These are phyloP conservation scores for Tolypocladium sp. DNA, from an alignment of 2,329 filamentous ascomycete genomes.

Conservation along the genomic window DNA sequence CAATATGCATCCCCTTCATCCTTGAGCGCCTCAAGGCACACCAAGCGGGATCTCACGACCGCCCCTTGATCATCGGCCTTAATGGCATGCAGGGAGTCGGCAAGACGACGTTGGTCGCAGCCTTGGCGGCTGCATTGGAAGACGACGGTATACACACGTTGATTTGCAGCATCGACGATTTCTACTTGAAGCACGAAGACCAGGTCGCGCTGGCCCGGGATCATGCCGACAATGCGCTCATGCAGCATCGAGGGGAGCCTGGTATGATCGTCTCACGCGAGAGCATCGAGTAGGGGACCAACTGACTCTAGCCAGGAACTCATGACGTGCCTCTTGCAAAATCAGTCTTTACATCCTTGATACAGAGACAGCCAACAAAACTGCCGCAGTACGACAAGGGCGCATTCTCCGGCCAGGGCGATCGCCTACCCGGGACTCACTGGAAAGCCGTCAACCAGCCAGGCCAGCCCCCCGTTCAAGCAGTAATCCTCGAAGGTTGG, in stretches of 20 bases:
- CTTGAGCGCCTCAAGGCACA: slow-evolving; percentile 48
- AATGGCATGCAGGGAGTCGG: slow-evolving; percentile 89
- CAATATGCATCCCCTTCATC: slow-evolving; percentile 71
- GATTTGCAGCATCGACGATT: slow-evolving; percentile 79
- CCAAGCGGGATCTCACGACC: slow-evolving; percentile 23
- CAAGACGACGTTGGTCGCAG: slow-evolving; percentile 77
- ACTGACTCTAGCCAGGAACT: slow-evolving; percentile 30
- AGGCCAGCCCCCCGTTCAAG: slow-evolving; percentile 40
- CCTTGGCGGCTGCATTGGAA: slow-evolving; percentile 53
- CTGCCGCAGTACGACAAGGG: slow-evolving; percentile 81
- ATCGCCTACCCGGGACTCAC: slow-evolving; percentile 52
- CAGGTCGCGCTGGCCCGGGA: slow-evolving; percentile 56
- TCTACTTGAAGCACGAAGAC: slow-evolving; percentile 68
- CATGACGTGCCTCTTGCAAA: slow-evolving; percentile 64
- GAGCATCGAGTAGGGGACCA: not conserved
- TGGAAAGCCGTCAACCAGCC: slow-evolving; percentile 53
- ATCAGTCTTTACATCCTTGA: slow-evolving; percentile 50
- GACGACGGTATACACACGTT: slow-evolving; percentile 51
- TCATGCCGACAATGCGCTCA: slow-evolving; percentile 62
- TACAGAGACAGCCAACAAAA: slow-evolving; percentile 39
- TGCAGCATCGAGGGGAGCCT: slow-evolving; percentile 77
- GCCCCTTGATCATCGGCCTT: slow-evolving; percentile 73
- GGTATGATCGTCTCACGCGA: slow-evolving; percentile 26
- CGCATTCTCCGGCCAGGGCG: slow-evolving; percentile 64
- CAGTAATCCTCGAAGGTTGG: slow-evolving; percentile 86